Percentiles rank a stretch among this genome's conserved stretches.
Conservation (phyloP, 2,329 filamentous ascomycete species). For the Triangularia setosa region DNA sequence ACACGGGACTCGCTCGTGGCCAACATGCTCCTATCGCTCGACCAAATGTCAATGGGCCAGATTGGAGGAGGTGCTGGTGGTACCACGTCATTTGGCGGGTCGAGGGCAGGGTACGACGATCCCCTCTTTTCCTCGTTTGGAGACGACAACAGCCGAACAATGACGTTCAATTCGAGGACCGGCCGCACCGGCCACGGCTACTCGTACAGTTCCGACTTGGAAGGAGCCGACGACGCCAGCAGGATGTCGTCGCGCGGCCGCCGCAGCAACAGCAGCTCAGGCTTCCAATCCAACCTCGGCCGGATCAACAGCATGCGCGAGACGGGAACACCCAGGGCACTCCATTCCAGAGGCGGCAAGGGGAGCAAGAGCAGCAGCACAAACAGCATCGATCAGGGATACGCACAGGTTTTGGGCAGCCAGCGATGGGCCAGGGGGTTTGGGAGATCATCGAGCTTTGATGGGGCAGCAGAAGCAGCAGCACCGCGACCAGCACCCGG, state of each 20-base stretch:
- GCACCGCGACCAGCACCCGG: slow-evolving; percentile 26
- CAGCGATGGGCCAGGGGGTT: slow-evolving; percentile 56
- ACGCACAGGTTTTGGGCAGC: slow-evolving; percentile 53
- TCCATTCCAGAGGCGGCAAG: slow-evolving; percentile 56
- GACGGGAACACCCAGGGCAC: slow-evolving; percentile 36
- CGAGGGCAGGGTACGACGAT: slow-evolving; percentile 33
- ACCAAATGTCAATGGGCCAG: slow-evolving; percentile 66
- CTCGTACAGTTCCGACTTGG: slow-evolving; percentile 61
- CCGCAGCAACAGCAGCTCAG: slow-evolving; percentile 78
- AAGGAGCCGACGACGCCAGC: slow-evolving; percentile 47
- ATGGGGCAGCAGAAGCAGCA: slow-evolving; percentile 48
- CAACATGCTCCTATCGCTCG: slow-evolving; percentile 91
- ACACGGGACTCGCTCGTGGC: slow-evolving; percentile 89
- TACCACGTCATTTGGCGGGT: slow-evolving; percentile 25
- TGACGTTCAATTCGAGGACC: slow-evolving; percentile 28
- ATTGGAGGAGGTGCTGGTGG: slow-evolving; percentile 24
- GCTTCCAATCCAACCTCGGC: slow-evolving; percentile 57
- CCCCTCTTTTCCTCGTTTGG: slow-evolving; percentile 36
- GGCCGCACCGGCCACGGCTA: slow-evolving; percentile 39
- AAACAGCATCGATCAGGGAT: slow-evolving; percentile 63
- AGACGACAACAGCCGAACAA: slow-evolving; percentile 26
- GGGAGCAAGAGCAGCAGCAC: slow-evolving; percentile 69
- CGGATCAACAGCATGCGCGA: slow-evolving; percentile 62
- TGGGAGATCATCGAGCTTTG: slow-evolving; percentile 68
- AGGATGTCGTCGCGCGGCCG: slow-evolving; percentile 54